Percentiles rank a stretch among this genome's conserved stretches.
phyloP scores from a whole-genome alignment of 2,329 filamentous ascomycete species.

The Diaporthe australafricana region DNA sequence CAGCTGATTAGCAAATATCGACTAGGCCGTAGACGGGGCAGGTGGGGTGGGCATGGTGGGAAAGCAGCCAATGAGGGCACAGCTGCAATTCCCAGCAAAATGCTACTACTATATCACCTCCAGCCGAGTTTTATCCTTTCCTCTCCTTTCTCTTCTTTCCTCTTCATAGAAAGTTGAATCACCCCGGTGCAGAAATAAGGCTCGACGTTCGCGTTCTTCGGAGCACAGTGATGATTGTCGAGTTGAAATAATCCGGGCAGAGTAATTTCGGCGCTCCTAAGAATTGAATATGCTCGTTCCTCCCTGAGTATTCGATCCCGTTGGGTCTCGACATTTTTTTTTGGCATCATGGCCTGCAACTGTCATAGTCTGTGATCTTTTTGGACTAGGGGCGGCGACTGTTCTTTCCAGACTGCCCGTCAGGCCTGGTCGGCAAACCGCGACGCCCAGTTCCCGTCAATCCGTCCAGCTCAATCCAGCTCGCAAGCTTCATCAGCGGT shows the following conservation, averaged over 20 bases:
- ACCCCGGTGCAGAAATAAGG: conserved; percentile 67
- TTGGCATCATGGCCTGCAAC: conserved; percentile 13
- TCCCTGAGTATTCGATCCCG: conserved; percentile 69
- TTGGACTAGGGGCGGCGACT: not conserved
- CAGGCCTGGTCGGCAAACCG: not conserved
- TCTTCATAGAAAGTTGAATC: conserved; percentile 65
- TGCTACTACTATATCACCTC: conserved; percentile 28
- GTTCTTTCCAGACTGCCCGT: not conserved
- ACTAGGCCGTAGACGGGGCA: no score
- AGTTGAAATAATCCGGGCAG: conserved; percentile 70
- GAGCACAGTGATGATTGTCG: conserved; percentile 53
- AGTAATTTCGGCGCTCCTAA: conserved; percentile 70
- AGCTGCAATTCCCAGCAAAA: not conserved
- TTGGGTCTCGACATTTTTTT: conserved; percentile 69
- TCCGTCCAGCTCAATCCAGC: not conserved
- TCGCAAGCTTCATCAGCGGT: conserved; percentile 21
- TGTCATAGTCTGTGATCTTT: conserved; percentile 5
- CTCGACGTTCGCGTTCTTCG: conserved; percentile 55
- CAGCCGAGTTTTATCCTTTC: conserved; percentile 30
- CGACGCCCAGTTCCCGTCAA: no score
- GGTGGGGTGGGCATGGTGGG: not conserved
- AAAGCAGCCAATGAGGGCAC: not conserved
- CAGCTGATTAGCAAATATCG: not conserved
- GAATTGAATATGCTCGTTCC: conserved; percentile 68
- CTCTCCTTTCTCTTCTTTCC: conserved; percentile 49